Base-by-base conservation (phyloP, 495 filamentous ascomycete genomes). In the Hyaloscypha hepaticicola region DNA sequence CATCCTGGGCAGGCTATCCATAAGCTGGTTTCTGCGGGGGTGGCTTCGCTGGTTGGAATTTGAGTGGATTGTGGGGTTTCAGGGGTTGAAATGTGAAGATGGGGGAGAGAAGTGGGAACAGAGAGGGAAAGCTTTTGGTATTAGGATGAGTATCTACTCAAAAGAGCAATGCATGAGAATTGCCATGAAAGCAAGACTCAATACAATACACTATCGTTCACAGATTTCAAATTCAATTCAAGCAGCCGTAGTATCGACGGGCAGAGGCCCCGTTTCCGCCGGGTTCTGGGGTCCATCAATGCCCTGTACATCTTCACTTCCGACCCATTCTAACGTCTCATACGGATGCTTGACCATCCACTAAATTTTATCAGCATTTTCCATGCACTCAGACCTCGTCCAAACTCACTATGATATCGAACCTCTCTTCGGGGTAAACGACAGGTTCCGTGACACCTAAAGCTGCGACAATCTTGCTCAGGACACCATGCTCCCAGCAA, bases 401-500 rank as follows among this genome's bases (percentile, higher is more conserved):
- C n/a, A n/a, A 45, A 45, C 38, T 45, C 38, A 45, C 38, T 31
- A 79, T 79, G 12, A 79, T 41, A 68, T 79, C 75, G 50, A 74
- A 80, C 4, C 78, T 73, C 65, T 66, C 60, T 21, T 38, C 34
- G 1, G 68, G 70, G 48, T 70, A 74, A 70, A 66, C 53, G 77
- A 69, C 45, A 26, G 62, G 25, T 21, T 63, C 60, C 73, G 70
- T 69, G 38, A 77, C 75, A 67, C 72, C 70, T 0, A 77, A 34
- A 0, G 31, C 49, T 1, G 38, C 49, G 12, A 64, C 64, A 41
- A 85, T 81, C 67, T 80, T 76, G 74, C 77, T 49, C 83, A 68
- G 29, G 9, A 33, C 60, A 12, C 41, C 24, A 48, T 58, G 48
- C 55, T 86, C 78, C 83, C 83, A 86, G 75, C 82, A 86, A 51